Evolutionary conservation across 257 asterid genomes (phyloP).

Genomic region (Solanum virginianum): DNA sequence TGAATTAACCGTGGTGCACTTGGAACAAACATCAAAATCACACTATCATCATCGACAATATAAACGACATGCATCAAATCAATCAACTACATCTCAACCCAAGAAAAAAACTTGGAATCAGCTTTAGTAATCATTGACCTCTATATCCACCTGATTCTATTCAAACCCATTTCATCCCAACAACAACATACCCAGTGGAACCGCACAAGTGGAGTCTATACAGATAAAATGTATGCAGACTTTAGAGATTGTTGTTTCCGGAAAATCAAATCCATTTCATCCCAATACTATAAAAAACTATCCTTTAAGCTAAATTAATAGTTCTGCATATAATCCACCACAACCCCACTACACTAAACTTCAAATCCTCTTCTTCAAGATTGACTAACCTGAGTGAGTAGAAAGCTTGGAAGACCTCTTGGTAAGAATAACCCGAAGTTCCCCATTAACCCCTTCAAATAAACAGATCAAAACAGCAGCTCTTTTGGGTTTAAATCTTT

Average conservation of each 20-base stretch:
- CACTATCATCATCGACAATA: not conserved
- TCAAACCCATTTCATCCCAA: not conserved
- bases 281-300: not conserved
- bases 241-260: no score
- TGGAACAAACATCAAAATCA: not conserved
- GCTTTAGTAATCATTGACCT: not conserved
- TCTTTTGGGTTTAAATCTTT: constrained; percentile 57
- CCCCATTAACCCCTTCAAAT: constrained; percentile 76
- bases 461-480: constrained; percentile 93
- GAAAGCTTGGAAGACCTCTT: constrained; percentile 81
- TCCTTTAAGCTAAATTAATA: not conserved
- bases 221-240: no score
- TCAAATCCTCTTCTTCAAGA: not conserved
- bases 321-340: not conserved
- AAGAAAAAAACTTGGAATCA: not conserved
- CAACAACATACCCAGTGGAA: no score
- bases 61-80: not conserved
- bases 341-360: not conserved
- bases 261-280: not conserved
- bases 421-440: constrained; percentile 74
- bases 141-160: not conserved
- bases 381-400: constrained; percentile 64
- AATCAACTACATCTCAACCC: not conserved
- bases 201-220: no score
- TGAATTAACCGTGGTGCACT: no score